Conservation (phyloP, 106 monocot species). For the Dactylorhiza incarnata region DNA sequence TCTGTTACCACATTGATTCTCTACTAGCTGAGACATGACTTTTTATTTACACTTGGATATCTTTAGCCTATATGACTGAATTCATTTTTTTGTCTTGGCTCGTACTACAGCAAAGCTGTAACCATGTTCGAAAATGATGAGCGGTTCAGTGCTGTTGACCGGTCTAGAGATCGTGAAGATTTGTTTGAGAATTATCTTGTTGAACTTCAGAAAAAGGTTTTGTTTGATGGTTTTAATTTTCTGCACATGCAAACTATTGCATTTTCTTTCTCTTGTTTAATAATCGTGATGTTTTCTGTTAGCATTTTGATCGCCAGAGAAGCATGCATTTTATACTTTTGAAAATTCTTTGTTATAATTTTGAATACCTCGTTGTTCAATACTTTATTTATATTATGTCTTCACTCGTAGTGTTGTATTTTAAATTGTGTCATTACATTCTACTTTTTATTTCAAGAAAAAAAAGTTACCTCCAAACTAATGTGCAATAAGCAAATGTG, state of each 20-base stretch:
- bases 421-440: neutral
- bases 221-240: slow-evolving; percentile 1
- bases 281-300: neutral
- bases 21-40: neutral
- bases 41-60: neutral
- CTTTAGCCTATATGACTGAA: neutral
- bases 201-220: slow-evolving; percentile 95
- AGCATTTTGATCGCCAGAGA: neutral
- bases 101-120: slow-evolving; percentile 67
- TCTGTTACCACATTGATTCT: neutral
- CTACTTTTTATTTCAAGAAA: no score
- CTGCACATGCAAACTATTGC: neutral
- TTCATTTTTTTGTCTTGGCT: neutral
- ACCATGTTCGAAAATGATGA: slow-evolving; percentile 92
- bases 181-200: slow-evolving; percentile 68
- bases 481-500: no score
- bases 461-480: no score
- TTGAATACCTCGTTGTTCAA: no score
- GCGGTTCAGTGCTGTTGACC: slow-evolving; percentile 79
- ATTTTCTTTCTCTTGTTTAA: neutral
- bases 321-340: neutral
- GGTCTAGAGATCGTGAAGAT: slow-evolving; percentile 86
- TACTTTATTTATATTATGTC: neutral
- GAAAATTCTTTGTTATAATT: no score
- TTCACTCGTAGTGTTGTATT: neutral